These are phyloP conservation scores for Solanum lycopersicoides DNA, from an alignment of 257 asterid species.

Conservation along the genomic window DNA sequence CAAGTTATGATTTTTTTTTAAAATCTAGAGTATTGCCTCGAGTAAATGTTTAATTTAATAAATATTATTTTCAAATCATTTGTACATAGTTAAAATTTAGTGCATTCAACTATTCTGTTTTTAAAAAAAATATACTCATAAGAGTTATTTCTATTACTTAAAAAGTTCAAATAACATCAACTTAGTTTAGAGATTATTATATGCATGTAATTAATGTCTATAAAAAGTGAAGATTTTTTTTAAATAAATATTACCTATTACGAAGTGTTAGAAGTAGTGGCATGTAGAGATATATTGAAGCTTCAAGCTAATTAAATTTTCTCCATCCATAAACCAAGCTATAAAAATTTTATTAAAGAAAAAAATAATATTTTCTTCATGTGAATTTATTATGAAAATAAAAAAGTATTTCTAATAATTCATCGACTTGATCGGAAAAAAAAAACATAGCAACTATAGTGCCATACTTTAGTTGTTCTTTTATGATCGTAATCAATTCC, in stretches of 20 bases:
- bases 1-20: too few species aligned
- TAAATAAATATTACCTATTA: not conserved
- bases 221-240: not conserved
- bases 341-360: rapidly evolving
- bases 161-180: not conserved
- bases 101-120: not conserved
- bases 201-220: not conserved
- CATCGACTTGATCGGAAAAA: not conserved
- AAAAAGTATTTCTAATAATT: not conserved
- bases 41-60: too few species aligned
- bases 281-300: not conserved
- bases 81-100: not conserved
- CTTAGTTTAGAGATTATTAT: not conserved
- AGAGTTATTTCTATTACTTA: not conserved
- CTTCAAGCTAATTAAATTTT: too few species aligned
- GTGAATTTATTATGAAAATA: too few species aligned
- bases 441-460: not conserved
- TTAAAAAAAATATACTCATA: not conserved
- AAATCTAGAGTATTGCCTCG: rapidly evolving
- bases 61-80: too few species aligned
- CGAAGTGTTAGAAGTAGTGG: not conserved
- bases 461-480: not conserved
- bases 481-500: not conserved
- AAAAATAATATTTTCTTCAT: too few species aligned
- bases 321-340: too few species aligned